A percentile compares a stretch with the other conserved stretches of the same genome.
phyloP scores from a whole-genome alignment of 2,329 filamentous ascomycete species.

The Venturia asperata region DNA sequence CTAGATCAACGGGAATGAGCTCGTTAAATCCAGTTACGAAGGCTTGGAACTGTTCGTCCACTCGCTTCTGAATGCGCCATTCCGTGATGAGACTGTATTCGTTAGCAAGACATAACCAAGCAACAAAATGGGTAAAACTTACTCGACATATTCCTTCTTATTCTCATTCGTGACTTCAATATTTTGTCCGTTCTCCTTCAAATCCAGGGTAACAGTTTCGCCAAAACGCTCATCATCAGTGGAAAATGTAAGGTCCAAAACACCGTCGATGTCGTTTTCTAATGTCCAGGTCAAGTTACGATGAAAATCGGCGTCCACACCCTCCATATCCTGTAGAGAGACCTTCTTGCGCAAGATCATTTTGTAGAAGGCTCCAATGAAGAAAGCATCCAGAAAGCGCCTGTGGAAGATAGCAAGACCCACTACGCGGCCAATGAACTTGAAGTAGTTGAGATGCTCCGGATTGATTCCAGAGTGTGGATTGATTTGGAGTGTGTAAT shows the following conservation, averaged over 20 bases:
- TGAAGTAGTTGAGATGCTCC: constrained; percentile 99
- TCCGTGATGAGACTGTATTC: constrained; percentile 74
- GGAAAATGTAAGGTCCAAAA: constrained; percentile 91
- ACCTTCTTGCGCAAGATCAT: constrained; percentile 97
- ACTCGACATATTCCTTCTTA: constrained; percentile 98
- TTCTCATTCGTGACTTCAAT: constrained; percentile 98
- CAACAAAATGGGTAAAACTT: constrained; percentile 30
- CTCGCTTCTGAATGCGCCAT: constrained; percentile 98
- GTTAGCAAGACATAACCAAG: constrained; percentile 19
- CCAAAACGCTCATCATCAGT: constrained; percentile 97
- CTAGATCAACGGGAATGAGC: constrained; percentile 88
- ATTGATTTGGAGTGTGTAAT: constrained; percentile 99
- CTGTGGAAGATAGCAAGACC: constrained; percentile 97
- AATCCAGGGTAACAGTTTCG: constrained; percentile 85
- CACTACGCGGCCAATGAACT: constrained; percentile 96
- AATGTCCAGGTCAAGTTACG: constrained; percentile 94
- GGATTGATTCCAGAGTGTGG: constrained; percentile 98
- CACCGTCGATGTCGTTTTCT: constrained; percentile 94
- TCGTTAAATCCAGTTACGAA: constrained; percentile 98
- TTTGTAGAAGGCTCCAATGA: constrained; percentile 98
- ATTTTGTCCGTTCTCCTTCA: constrained; percentile 81
- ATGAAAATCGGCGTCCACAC: constrained; percentile 96
- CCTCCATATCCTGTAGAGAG: constrained; percentile 90
- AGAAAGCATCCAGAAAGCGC: constrained; percentile 95
- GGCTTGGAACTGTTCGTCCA: constrained; percentile 95